Evolutionary conservation across 805 yeast species (phyloP).

Genomic region (Wickerhamiella kazuoi): DNA sequence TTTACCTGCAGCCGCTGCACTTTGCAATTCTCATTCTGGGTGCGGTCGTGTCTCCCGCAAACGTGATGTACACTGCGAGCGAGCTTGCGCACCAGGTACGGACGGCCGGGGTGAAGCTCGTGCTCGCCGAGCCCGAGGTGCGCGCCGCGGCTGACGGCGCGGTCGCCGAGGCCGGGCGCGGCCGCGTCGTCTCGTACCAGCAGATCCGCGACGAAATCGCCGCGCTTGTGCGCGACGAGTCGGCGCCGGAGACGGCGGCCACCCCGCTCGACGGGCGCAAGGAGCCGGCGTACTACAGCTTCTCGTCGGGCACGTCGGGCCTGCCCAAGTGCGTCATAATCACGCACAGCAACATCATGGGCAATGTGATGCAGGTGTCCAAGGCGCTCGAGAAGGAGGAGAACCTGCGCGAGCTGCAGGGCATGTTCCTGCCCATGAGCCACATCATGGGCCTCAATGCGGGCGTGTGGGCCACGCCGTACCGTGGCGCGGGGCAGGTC

Average conservation of each 20-base stretch:
- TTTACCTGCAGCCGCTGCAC: conserved; percentile 11
- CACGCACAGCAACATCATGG: conserved; percentile 35
- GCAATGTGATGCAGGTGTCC: conserved; percentile 18
- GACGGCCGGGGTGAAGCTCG: not conserved
- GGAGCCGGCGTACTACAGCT: conserved; percentile 17
- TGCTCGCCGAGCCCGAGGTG: not conserved
- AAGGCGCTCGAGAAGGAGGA: not conserved
- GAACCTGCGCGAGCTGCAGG: conserved; percentile 15
- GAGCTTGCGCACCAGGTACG: conserved; percentile 16
- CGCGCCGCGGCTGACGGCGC: not conserved
- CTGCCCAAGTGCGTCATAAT: conserved; percentile 64
- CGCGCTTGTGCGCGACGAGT: conserved; percentile 15
- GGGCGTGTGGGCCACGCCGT: conserved; percentile 15
- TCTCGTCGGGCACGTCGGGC: conserved; percentile 29
- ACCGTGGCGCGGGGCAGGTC: conserved; percentile 12
- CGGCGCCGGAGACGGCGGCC: conserved; percentile 17
- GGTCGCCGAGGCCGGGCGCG: conserved; percentile 1
- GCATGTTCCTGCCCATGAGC: conserved; percentile 18
- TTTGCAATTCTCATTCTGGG: conserved; percentile 15
- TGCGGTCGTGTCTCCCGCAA: conserved; percentile 19
- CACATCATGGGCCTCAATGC: conserved; percentile 20
- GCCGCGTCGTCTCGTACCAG: conserved; percentile 14
- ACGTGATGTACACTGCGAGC: conserved; percentile 15
- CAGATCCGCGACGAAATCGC: conserved; percentile 19
- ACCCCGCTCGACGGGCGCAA: conserved; percentile 6